These are phyloP conservation scores for Coemansia sp. DNA, from an alignment of 192 early-diverging fungal species.

Conservation along the genomic window DNA sequence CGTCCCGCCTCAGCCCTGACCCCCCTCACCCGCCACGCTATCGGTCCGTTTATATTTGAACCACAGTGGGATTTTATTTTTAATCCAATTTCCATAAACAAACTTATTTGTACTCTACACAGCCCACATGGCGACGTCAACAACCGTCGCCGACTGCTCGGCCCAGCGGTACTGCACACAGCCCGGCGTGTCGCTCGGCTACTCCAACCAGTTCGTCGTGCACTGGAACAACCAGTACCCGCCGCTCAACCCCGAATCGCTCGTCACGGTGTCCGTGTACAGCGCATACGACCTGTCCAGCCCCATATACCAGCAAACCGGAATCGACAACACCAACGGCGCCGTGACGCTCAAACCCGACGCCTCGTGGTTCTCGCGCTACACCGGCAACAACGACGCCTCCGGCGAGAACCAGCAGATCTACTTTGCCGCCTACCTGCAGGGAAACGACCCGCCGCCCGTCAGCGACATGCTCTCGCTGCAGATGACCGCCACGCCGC, in stretches of 20 bases:
- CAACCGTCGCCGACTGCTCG: constrained; percentile 34
- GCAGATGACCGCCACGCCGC: constrained; percentile 34
- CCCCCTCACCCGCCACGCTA: no score
- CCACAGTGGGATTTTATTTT: constrained; percentile 12
- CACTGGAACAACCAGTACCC: constrained; percentile 45
- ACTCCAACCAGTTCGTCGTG: constrained; percentile 31
- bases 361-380: constrained; percentile 37
- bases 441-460: constrained; percentile 39
- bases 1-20: no score
- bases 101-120: constrained; percentile 6
- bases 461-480: constrained; percentile 33
- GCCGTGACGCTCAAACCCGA: constrained; percentile 20
- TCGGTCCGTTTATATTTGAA: not conserved
- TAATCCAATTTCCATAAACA: constrained; percentile 3
- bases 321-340: constrained; percentile 31
- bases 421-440: constrained; percentile 39
- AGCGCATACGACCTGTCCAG: constrained; percentile 33
- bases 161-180: constrained; percentile 33
- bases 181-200: constrained; percentile 15
- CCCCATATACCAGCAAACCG: constrained; percentile 14
- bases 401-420: constrained; percentile 27
- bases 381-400: constrained; percentile 19
- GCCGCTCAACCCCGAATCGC: constrained; percentile 33
- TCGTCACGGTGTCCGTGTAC: constrained; percentile 36
- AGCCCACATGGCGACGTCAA: constrained; percentile 10